These are phyloP conservation scores for Amaranthus palmeri DNA, from an alignment of 148 eudicot genomes.

Conservation along the genomic window DNA sequence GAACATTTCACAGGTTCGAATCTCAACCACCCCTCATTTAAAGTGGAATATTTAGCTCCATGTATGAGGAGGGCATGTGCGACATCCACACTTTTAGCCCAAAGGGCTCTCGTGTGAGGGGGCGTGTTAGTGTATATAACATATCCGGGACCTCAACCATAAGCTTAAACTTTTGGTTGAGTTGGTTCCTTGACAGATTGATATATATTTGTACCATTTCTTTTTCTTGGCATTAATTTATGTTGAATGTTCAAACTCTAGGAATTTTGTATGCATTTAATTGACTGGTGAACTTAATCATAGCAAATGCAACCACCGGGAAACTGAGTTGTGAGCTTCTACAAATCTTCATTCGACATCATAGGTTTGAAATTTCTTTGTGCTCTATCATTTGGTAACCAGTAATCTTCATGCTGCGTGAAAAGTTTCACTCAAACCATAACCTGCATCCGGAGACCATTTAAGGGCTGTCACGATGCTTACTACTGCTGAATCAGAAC, in stretches of 20 bases:
- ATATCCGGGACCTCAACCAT: too few relatives aligned
- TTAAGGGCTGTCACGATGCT: constrained; percentile 60
- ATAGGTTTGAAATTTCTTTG: constrained; percentile 44
- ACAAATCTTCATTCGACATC: constrained; percentile 42
- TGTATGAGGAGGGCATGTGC: too few relatives aligned
- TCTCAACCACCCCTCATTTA: too few relatives aligned
- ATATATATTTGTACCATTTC: too few relatives aligned
- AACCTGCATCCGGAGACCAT: constrained; percentile 56
- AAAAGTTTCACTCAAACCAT: background rate
- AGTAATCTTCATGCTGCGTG: background rate
- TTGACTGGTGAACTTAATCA: constrained; percentile 22
- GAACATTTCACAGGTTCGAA: too few relatives aligned
- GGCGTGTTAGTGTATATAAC: too few relatives aligned
- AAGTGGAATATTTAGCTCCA: too few relatives aligned
- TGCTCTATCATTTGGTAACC: constrained; percentile 1
- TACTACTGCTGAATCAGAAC: constrained; percentile 65
- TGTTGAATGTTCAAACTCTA: background rate
- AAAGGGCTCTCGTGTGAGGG: too few relatives aligned
- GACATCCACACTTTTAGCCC: too few relatives aligned
- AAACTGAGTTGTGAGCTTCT: constrained; percentile 92
- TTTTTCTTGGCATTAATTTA: background rate
- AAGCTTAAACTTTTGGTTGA: too few relatives aligned
- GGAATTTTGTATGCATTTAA: background rate
- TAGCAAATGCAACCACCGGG: constrained; percentile 89
- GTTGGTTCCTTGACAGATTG: too few relatives aligned